Conservation (phyloP, 1,284 basidiomycete genomes). For the Rhodotorula glutinis region DNA sequence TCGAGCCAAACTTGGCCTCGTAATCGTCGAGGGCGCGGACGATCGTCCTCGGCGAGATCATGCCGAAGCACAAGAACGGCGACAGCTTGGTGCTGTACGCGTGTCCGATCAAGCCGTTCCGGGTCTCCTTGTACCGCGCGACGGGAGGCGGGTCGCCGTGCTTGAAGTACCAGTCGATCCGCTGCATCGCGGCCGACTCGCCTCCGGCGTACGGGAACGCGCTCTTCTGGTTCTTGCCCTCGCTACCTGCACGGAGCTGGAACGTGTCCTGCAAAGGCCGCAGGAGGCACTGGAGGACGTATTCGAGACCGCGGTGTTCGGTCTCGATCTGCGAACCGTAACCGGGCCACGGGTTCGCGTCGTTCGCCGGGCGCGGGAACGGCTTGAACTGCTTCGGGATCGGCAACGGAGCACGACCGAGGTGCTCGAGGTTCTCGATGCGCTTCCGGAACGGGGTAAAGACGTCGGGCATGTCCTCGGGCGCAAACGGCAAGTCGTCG, state of each 20-base stretch:
- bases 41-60: slow-evolving; percentile 53
- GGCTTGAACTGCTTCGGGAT: slow-evolving; percentile 45
- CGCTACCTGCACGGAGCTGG: slow-evolving; percentile 10
- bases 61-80: slow-evolving; percentile 55
- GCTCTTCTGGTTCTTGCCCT: slow-evolving; percentile 37
- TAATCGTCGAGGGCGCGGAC: slow-evolving; percentile 48
- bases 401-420: slow-evolving; percentile 42
- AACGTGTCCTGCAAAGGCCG: slow-evolving; percentile 39
- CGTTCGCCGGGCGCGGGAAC: slow-evolving; percentile 38
- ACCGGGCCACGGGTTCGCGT: slow-evolving; percentile 17
- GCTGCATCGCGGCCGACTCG: slow-evolving; percentile 49
- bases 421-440: slow-evolving; percentile 51
- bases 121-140: slow-evolving; percentile 55
- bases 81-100: slow-evolving; percentile 58
- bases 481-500: slow-evolving; percentile 52
- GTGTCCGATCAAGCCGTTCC: slow-evolving; percentile 57
- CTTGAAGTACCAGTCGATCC: slow-evolving; percentile 52
- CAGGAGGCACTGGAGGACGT: slow-evolving; percentile 42
- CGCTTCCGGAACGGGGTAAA: slow-evolving; percentile 55
- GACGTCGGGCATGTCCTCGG: slow-evolving; percentile 52
- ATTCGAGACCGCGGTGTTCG: slow-evolving; percentile 16
- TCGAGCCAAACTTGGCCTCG: slow-evolving; percentile 47
- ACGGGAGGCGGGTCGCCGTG: slow-evolving; percentile 47
- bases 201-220: slow-evolving; percentile 54
- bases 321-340: slow-evolving; percentile 27